Base-by-base conservation (phyloP, 2,329 filamentous ascomycete species). In the Aspergillus ruber region DNA sequence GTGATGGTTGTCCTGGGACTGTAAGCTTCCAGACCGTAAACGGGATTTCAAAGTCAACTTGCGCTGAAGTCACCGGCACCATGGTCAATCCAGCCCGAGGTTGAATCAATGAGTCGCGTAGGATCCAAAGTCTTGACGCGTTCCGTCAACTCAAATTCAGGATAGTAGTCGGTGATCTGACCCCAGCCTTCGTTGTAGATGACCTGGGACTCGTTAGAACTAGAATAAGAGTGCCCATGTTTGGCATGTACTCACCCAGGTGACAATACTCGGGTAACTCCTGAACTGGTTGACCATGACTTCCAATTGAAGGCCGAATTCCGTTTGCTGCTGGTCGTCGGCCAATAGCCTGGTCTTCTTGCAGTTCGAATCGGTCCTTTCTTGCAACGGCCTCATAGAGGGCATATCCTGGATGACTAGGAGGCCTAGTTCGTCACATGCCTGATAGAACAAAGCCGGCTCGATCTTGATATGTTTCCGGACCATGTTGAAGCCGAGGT, bases 181-280 rank as follows among this genome's bases (percentile, higher is more conserved):
- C 81, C 83, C 84, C 84, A 87, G 39, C 82, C 83, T 61, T 87
- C 84, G 58, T 87, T 86, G 64, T 86, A 87, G 55, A 87, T 81
- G 13, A 84, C 70, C 78, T 75, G 47, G 12, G 12, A n/a, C 6
- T 6, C 7, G 32, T 44, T 25, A 44, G 18, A 39, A 23, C 9
- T 2, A 25, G 10, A 13, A 4, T 13, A 10, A 27, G 10, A 3
- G 3, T 29, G 10, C 6, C 25, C 17, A 7, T 7, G 12, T 25
- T 10, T 5, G 25, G 5, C n/a, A 7, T 42, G 4, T 5, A 9
- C 69, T 56, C 61, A 79, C 78, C 81, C 83, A 87, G 1, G 79
- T 77, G 8, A 79, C 73, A 50, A 87, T 85, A 47, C 78, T 82
- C 0, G 84, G 77, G 59, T 83, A 83, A 62, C 73, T 82, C 64